Evolutionary conservation across 495 filamentous ascomycete species (phyloP).

Genomic region (Geopyxis carbonaria): DNA sequence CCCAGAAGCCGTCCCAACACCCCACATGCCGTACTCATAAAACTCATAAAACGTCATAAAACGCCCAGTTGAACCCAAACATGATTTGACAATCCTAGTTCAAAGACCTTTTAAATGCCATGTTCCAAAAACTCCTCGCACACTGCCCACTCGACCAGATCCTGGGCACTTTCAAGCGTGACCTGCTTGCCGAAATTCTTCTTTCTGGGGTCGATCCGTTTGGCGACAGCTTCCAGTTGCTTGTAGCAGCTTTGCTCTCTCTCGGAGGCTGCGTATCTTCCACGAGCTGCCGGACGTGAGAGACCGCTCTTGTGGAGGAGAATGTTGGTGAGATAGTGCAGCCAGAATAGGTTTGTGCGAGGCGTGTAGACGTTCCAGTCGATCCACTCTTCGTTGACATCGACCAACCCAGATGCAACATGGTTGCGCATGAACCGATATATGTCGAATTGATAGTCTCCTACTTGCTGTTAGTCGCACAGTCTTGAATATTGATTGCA

Average conservation of each 20-base stretch:
- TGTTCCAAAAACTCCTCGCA: slow-evolving; percentile 7
- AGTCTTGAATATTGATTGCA: too few species aligned
- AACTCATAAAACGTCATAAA: too few species aligned
- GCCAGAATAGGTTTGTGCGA: slow-evolving; percentile 23
- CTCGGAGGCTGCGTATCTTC: slow-evolving; percentile 12
- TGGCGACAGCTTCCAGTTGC: slow-evolving; percentile 11
- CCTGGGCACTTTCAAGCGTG: slow-evolving; percentile 8
- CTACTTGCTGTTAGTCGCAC: slow-evolving; percentile 2
- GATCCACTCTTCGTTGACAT: slow-evolving; percentile 18
- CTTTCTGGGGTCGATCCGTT: slow-evolving; percentile 17
- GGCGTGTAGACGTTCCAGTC: slow-evolving; percentile 22
- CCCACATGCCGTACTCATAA: too few species aligned
- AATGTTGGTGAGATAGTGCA: slow-evolving; percentile 23
- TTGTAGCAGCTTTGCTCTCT: slow-evolving; percentile 12
- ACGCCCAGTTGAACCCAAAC: too few species aligned
- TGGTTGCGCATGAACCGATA: slow-evolving; percentile 23
- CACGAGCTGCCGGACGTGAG: slow-evolving; percentile 15
- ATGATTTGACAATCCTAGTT: too few species aligned
- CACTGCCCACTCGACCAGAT: slow-evolving; percentile 19
- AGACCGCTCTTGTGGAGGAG: slow-evolving; percentile 19
- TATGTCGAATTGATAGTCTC: slow-evolving; percentile 26
- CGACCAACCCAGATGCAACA: slow-evolving; percentile 7
- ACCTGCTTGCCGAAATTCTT: slow-evolving; percentile 12
- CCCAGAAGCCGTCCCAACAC: too few species aligned
- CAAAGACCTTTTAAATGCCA: slow-evolving; percentile 9